Evolutionary conservation across 768 basidiomycete genomes (phyloP).

Genomic region (Trametes cubensis): DNA sequence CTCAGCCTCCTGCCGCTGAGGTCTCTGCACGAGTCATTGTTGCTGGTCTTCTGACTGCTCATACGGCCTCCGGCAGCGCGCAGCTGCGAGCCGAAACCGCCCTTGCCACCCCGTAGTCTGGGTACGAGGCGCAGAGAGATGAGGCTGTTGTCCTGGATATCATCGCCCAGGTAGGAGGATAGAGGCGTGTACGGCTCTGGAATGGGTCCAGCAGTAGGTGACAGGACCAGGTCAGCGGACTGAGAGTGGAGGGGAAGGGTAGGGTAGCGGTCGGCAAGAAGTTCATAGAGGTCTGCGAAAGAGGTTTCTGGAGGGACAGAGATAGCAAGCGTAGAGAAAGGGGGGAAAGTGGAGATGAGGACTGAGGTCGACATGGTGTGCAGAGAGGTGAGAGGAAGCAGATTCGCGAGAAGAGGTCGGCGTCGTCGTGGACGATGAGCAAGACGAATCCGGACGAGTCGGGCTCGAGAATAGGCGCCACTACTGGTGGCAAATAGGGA

Average conservation of each 20-base stretch:
- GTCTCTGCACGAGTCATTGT: conserved; percentile 94
- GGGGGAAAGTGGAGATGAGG: conserved; percentile 61
- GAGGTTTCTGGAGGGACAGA: conserved; percentile 45
- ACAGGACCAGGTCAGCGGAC: conserved; percentile 43
- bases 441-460: background rate
- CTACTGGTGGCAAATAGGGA: background rate
- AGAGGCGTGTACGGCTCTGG: conserved; percentile 37
- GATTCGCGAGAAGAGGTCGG: background rate
- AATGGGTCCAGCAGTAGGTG: conserved; percentile 41
- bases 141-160: conserved; percentile 37
- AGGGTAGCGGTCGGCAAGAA: conserved; percentile 51
- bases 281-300: conserved; percentile 44
- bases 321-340: conserved; percentile 59
- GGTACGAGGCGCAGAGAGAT: conserved; percentile 77
- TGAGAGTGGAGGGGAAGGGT: conserved; percentile 43
- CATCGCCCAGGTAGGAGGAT: conserved; percentile 37
- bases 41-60: conserved; percentile 94
- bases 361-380: conserved; percentile 50
- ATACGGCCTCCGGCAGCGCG: conserved; percentile 97
- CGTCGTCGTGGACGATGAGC: conserved; percentile 5
- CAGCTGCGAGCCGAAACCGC: conserved; percentile 95
- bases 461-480: background rate
- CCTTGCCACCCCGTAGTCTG: conserved; percentile 86
- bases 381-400: background rate
- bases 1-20: conserved; percentile 86